Percentiles rank a stretch among this genome's conserved stretches.
Evolutionary conservation across 2,329 filamentous ascomycete genomes (phyloP).

Genomic region (Calonectria multiphialidica): DNA sequence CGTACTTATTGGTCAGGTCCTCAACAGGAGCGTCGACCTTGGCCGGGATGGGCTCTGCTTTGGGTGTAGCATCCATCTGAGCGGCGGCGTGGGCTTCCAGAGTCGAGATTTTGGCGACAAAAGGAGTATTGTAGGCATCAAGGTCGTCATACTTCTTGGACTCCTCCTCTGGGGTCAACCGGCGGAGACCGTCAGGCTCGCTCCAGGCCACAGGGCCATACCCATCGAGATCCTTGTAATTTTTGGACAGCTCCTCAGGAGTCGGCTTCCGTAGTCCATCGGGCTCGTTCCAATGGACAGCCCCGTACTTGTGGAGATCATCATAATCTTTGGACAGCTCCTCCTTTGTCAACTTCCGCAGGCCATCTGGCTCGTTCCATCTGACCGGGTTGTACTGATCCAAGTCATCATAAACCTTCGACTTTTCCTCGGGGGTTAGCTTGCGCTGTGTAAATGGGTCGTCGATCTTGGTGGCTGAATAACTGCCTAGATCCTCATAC

Average conservation of each 20-base stretch:
- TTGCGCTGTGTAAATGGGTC: conserved; percentile 42
- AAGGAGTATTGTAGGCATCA: conserved; percentile 49
- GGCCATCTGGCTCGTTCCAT: conserved; percentile 52
- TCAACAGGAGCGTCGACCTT: conserved; percentile 48
- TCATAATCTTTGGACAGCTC: conserved; percentile 52
- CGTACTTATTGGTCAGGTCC: conserved; percentile 48
- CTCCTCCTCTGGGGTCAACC: conserved; percentile 43
- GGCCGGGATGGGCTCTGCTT: conserved; percentile 52
- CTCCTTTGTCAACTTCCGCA: conserved; percentile 44
- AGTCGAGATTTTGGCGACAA: conserved; percentile 48
- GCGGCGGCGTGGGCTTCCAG: conserved; percentile 44
- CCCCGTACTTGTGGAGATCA: conserved; percentile 50
- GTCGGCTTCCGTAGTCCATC: conserved; percentile 46
- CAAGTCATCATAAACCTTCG: conserved; percentile 55
- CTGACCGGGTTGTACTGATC: conserved; percentile 49
- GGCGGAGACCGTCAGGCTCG: conserved; percentile 47
- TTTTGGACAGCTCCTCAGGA: conserved; percentile 49
- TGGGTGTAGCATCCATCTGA: conserved; percentile 45
- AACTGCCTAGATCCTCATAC: conserved; percentile 53
- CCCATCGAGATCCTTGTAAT: conserved; percentile 55
- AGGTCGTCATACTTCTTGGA: conserved; percentile 52
- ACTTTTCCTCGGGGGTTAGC: conserved; percentile 48
- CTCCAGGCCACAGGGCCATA: conserved; percentile 51
- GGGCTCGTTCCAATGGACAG: conserved; percentile 47
- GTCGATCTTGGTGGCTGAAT: conserved; percentile 46